phyloP scores from a whole-genome alignment of 2,329 filamentous ascomycete genomes.

The Sclerotinia sclerotiorum region DNA sequence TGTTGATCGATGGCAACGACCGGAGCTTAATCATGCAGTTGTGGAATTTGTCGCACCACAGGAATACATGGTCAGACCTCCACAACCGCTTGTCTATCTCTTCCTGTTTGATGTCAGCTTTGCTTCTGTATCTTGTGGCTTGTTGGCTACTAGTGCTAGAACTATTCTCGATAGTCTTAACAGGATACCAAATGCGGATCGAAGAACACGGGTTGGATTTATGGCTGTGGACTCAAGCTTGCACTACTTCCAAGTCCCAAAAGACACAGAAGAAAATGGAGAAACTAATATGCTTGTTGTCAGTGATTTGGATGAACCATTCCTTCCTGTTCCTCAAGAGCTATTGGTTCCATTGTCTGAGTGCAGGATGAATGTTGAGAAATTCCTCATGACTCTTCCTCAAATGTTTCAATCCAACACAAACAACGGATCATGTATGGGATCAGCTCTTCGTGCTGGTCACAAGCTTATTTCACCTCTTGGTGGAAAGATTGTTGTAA shows the following conservation, averaged over 20 bases:
- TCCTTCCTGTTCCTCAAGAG: conserved; percentile 89
- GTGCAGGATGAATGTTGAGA: conserved; percentile 86
- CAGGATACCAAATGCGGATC: conserved; percentile 96
- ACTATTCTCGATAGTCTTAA: conserved; percentile 94
- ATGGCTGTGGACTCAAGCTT: conserved; percentile 92
- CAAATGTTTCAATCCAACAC: conserved; percentile 97
- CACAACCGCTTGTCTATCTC: conserved; percentile 90
- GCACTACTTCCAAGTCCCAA: conserved; percentile 93
- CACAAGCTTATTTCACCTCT: conserved; percentile 95
- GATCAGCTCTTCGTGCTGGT: conserved; percentile 84
- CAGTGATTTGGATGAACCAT: conserved; percentile 93
- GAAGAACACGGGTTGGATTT: conserved; percentile 88
- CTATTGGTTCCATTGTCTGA: conserved; percentile 86
- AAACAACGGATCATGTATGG: conserved; percentile 88
- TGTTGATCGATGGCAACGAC: conserved; percentile 86
- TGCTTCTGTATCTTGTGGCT: conserved; percentile 81
- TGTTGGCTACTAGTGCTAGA: conserved; percentile 86
- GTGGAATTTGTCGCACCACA: conserved; percentile 97
- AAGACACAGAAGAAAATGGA: conserved; percentile 78
- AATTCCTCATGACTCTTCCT: conserved; percentile 85
- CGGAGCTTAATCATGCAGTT: conserved; percentile 93
- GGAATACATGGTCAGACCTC: conserved; percentile 98
- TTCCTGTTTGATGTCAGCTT: conserved; percentile 96
- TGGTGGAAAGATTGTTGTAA: conserved; percentile 90
- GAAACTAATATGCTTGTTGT: conserved; percentile 92